Base-by-base conservation (phyloP, 148 eudicot genomes). In the Amaranthus hypochondriacus region DNA sequence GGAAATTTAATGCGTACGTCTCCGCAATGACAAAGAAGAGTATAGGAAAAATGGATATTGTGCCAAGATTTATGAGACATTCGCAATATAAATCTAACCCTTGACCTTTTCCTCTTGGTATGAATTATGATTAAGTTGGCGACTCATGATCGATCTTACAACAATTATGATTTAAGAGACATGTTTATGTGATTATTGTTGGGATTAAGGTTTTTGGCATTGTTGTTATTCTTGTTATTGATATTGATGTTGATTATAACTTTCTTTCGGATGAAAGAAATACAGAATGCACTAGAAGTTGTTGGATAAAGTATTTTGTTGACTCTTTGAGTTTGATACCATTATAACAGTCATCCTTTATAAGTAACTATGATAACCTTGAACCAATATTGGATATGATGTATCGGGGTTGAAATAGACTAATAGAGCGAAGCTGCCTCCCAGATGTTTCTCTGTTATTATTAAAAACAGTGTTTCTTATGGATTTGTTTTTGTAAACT, bases 311-410 rank as follows among this genome's bases (percentile, higher is more conserved):
- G 18, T 18, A 18, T 18, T 18, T 18, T 18, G 18, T 57, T 57
- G 61, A 57, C 63, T 28, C 63, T 28, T 58, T 58, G 62, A 60
- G 63, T 21, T 60, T 60, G 63, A 60, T 60, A 10, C 18, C 63
- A 2, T 60, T 60, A 7, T 3, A 21, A 60, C 46, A 60, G 46
- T 60, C 39, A 44, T 28, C 63, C 63, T 18, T 60, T 60, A 60
- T 7, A 18, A 12, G 39, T 60, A 18, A 60, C 7, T 44, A 28
- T 6, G 4, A 47, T 65, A 48, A 2, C 49, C 18, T 5, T 6
- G 28, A 4, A 13, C n/a, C 53, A 7, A 5, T 47, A 9, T 63
- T 44, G 11, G 7, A 63, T 66, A 8, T 49, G 4, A 7, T 73
- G 54, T 66, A 46, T 11, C 9, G 28, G 52, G 66, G 47, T 15